Evolutionary conservation across 2,329 filamentous ascomycete genomes (phyloP).

Genomic region (Tolypocladium album): DNA sequence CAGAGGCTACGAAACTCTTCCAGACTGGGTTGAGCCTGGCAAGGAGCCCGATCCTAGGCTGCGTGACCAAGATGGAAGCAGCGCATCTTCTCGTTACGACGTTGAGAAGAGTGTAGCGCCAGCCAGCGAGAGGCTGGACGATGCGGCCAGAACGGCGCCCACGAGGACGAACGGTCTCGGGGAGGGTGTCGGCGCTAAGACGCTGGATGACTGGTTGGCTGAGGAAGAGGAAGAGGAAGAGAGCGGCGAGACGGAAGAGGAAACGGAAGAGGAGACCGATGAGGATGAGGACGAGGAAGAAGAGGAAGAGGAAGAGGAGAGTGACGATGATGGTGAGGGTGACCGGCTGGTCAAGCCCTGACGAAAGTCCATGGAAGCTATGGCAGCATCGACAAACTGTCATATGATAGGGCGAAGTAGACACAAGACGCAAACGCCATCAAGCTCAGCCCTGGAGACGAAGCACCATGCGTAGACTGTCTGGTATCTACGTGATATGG

Average conservation of each 20-base stretch:
- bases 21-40: slow-evolving; percentile 75
- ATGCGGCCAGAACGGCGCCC: slow-evolving; percentile 29
- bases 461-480: neutral
- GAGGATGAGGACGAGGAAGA: slow-evolving; percentile 39
- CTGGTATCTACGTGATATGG: neutral
- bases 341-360: slow-evolving; percentile 31
- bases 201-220: slow-evolving; percentile 85
- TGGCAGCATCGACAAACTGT: neutral
- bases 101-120: slow-evolving; percentile 30
- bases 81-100: slow-evolving; percentile 18
- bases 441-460: neutral
- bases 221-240: slow-evolving; percentile 46
- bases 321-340: slow-evolving; percentile 33
- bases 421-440: neutral
- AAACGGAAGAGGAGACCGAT: slow-evolving; percentile 35
- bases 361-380: neutral
- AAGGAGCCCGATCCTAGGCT: slow-evolving; percentile 68
- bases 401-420: slow-evolving; percentile 5
- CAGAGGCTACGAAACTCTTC: slow-evolving; percentile 67
- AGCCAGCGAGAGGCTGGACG: slow-evolving; percentile 55
- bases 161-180: slow-evolving; percentile 38
- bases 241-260: slow-evolving; percentile 42
- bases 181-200: slow-evolving; percentile 56
- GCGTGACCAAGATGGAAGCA: slow-evolving; percentile 44
- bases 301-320: slow-evolving; percentile 31